Conservation (phyloP, 2,329 filamentous ascomycete species). For the Mycogone perniciosa region DNA sequence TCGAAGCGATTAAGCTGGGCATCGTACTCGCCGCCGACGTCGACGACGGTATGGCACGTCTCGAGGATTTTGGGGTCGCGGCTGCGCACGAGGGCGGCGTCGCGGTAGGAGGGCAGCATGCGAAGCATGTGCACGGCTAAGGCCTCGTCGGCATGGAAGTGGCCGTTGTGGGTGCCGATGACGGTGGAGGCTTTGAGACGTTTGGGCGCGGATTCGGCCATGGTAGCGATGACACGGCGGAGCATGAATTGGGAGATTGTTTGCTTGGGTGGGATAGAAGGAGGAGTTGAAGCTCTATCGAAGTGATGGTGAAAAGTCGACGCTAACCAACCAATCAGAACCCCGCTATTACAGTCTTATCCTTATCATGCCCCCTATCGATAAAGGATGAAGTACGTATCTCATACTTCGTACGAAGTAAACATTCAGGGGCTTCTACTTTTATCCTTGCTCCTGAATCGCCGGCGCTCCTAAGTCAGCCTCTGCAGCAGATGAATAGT, state of each 20-base stretch:
- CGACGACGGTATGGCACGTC: constrained; percentile 88
- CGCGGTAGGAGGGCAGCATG: constrained; percentile 71
- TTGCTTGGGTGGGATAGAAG: neutral
- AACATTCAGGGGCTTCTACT: too few relatives aligned
- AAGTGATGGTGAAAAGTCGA: neutral
- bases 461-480: constrained; percentile 53
- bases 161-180: constrained; percentile 94
- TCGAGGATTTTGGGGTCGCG: constrained; percentile 74
- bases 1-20: constrained; percentile 73
- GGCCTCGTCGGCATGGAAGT: constrained; percentile 98
- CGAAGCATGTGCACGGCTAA: constrained; percentile 95
- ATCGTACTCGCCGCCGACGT: constrained; percentile 95
- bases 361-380: too few relatives aligned
- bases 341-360: too few relatives aligned
- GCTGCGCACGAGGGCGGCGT: constrained; percentile 73
- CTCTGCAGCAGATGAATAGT: constrained; percentile 30
- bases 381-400: neutral
- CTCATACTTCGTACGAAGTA: neutral
- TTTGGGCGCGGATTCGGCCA: constrained; percentile 66
- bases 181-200: constrained; percentile 68
- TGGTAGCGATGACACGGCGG: constrained; percentile 25
- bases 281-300: neutral
- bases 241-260: constrained; percentile 21
- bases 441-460: constrained; percentile 43
- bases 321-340: too few relatives aligned